A percentile compares a stretch with the other conserved stretches of the same genome.
Evolutionary conservation across 148 eudicot genomes (phyloP).

Genomic region (Nepenthes gracilis): DNA sequence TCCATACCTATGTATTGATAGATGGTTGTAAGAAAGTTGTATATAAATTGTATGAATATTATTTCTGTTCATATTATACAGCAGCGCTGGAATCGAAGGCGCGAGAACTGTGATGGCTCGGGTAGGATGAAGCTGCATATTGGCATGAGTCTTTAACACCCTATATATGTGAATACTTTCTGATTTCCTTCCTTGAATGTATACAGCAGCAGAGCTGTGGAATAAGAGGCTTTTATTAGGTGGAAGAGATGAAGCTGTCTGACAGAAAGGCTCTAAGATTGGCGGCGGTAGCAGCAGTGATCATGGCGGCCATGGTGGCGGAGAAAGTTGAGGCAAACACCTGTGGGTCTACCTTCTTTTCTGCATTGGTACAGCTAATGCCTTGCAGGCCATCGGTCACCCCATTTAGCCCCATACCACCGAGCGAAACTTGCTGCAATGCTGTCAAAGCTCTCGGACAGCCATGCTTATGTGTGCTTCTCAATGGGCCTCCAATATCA

Average conservation of each 20-base stretch:
- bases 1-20: too few species aligned
- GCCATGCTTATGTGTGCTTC: conserved; percentile 78
- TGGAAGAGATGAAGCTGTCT: conserved; percentile 21
- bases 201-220: too few species aligned
- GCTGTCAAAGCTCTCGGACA: conserved; percentile 68
- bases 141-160: conserved; percentile 14
- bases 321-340: conserved; percentile 29
- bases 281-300: conserved; percentile 20
- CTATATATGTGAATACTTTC: background rate
- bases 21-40: too few species aligned
- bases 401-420: conserved; percentile 68
- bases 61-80: background rate
- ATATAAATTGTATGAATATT: too few species aligned
- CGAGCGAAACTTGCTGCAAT: conserved; percentile 76
- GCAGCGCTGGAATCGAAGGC: conserved; percentile 17
- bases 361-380: conserved; percentile 72
- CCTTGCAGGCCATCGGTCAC: conserved; percentile 76
- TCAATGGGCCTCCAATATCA: conserved; percentile 77
- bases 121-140: conserved; percentile 34
- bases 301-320: conserved; percentile 21
- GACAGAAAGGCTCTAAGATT: conserved; percentile 10
- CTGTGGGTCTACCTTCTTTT: conserved; percentile 72
- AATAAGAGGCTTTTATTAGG: background rate
- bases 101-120: conserved; percentile 18
- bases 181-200: too few species aligned